Conservation (phyloP, 108 stramenopile species). For the Aureococcus anophagefferens region DNA sequence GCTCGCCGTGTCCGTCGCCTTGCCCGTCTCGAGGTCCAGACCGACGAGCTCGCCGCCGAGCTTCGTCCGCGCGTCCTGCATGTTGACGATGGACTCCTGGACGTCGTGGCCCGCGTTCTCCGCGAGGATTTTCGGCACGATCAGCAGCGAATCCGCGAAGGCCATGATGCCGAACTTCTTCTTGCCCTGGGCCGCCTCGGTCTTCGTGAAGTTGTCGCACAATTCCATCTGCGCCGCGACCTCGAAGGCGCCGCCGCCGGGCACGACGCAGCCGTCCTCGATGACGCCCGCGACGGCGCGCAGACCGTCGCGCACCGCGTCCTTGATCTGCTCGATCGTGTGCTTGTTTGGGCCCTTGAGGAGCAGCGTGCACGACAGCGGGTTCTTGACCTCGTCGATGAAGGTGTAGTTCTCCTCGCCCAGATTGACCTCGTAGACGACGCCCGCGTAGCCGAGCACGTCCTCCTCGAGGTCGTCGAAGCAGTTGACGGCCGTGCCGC, state of each 20-base stretch:
- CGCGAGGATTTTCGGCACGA: constrained; percentile 93
- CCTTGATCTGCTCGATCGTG: constrained; percentile 94
- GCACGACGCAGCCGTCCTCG: constrained; percentile 84
- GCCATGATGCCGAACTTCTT: constrained; percentile 91
- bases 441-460: constrained; percentile 85
- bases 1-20: constrained; percentile 80
- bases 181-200: constrained; percentile 60
- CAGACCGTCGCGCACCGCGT: constrained; percentile 93
- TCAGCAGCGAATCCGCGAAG: constrained; percentile 87
- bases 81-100: constrained; percentile 72
- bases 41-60: constrained; percentile 60
- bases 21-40: constrained; percentile 79
- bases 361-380: constrained; percentile 85
- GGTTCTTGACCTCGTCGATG: constrained; percentile 84
- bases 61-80: constrained; percentile 73
- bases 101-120: constrained; percentile 97
- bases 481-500: constrained; percentile 84
- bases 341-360: constrained; percentile 94
- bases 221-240: constrained; percentile 71
- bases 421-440: constrained; percentile 83
- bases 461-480: constrained; percentile 79
- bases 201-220: constrained; percentile 42
- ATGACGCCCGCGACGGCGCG: constrained; percentile 91
- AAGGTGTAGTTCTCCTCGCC: constrained; percentile 99
- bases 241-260: constrained; percentile 96